Evolutionary conservation across 1,284 basidiomycete species (phyloP).

Genomic region (Ustilago xerochloae): DNA sequence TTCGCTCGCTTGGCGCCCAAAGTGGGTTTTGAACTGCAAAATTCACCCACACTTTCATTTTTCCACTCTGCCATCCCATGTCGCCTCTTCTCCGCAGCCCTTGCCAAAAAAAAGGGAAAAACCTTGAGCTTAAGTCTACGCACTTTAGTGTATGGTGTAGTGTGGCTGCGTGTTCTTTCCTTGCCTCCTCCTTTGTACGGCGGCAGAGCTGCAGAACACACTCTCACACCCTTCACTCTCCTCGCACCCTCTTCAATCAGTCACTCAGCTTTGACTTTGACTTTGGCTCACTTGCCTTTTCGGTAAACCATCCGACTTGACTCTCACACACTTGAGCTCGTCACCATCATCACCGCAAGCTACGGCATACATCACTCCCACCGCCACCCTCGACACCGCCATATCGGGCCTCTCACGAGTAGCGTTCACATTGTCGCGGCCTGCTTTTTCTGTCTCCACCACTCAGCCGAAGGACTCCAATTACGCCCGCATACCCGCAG

Average conservation of each 20-base stretch:
- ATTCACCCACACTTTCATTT: neutral
- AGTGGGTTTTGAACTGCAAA: neutral
- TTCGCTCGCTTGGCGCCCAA: neutral
- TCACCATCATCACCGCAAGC: slow-evolving; percentile 6
- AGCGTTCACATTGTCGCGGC: neutral
- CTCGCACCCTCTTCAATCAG: neutral
- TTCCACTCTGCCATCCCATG: neutral
- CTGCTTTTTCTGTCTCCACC: neutral
- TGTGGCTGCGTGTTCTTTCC: neutral
- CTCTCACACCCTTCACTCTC: neutral
- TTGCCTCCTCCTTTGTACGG: neutral
- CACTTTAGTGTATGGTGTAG: neutral
- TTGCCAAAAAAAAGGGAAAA: neutral
- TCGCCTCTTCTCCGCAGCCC: neutral
- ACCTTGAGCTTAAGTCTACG: neutral
- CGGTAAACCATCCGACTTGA: neutral
- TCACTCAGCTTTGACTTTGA: too few species aligned
- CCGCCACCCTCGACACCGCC: neutral
- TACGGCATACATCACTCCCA: neutral
- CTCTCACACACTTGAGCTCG: neutral
- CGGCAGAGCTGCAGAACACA: neutral
- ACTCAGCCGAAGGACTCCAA: neutral
- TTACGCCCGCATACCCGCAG: neutral
- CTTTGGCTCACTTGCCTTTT: slow-evolving; percentile 1
- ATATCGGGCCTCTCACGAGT: neutral